Evolutionary conservation across 1,284 basidiomycete species (phyloP).

Genomic region (Caloboletus firmus): DNA sequence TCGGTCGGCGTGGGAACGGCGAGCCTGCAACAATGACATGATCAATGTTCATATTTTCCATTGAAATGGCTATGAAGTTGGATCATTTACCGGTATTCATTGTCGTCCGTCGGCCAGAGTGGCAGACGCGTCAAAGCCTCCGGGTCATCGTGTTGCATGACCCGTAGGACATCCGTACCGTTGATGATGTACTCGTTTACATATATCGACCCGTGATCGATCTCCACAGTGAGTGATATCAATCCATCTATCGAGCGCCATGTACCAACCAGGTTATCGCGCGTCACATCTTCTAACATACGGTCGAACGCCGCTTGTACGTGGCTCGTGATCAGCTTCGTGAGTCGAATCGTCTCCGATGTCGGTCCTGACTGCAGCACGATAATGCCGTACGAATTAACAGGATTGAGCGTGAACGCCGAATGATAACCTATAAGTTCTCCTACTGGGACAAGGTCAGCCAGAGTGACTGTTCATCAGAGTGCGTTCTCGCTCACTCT

Average conservation of each 20-base stretch:
- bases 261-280: conserved; percentile 13
- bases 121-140: conserved; percentile 9
- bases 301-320: conserved; percentile 44
- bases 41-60: neutral
- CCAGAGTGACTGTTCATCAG: neutral
- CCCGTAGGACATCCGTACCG: conserved; percentile 21
- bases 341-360: conserved; percentile 38
- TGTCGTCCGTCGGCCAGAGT: conserved; percentile 19
- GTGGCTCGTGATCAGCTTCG: conserved; percentile 39
- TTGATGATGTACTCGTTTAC: conserved; percentile 23
- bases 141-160: conserved; percentile 14
- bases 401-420: conserved; percentile 45
- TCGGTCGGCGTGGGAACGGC: conserved; percentile 13
- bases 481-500: conserved; percentile 19
- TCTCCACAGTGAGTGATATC: conserved; percentile 15
- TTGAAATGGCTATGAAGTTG: neutral
- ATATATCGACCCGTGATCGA: conserved; percentile 26
- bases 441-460: conserved; percentile 38
- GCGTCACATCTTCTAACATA: conserved; percentile 30
- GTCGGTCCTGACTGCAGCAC: conserved; percentile 46
- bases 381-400: conserved; percentile 47
- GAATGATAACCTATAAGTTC: conserved; percentile 46
- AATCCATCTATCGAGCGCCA: conserved; percentile 22
- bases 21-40: conserved; percentile 3
- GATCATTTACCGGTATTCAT: conserved; percentile 19